phyloP scores from a whole-genome alignment of 129 eudicot species.

The Chrysanthemum makinoi region DNA sequence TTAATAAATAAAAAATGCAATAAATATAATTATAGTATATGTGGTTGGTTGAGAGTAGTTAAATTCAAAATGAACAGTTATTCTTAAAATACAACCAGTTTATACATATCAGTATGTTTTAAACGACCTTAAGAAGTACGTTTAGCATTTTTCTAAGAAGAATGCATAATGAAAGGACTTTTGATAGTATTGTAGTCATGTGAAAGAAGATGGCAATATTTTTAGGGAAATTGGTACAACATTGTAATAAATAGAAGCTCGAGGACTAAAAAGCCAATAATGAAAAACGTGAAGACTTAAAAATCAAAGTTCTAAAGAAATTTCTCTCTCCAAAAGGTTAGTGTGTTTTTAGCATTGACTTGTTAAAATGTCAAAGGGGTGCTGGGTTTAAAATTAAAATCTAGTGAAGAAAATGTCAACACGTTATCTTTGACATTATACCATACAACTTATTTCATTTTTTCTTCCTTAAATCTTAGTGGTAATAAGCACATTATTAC shows the following conservation, averaged over 20 bases:
- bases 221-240: neutral
- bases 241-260: constrained; percentile 5
- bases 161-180: no score
- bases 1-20: no score
- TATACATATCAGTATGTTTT: no score
- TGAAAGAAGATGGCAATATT: neutral
- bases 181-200: neutral
- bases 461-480: no score
- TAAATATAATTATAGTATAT: no score
- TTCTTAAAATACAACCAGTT: no score
- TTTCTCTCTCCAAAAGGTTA: constrained; percentile 16
- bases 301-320: neutral
- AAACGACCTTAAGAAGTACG: no score
- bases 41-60: no score
- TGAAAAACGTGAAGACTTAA: neutral
- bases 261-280: constrained; percentile 1
- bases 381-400: neutral
- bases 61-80: no score
- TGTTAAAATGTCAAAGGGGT: constrained; percentile 57
- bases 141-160: no score
- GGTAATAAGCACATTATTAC: no score
- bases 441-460: no score
- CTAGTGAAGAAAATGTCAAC: constrained; percentile 24
- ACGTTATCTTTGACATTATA: constrained; percentile 18
- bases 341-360: constrained; percentile 53